Percentiles rank a stretch among this genome's conserved stretches.
These are phyloP conservation scores for Lecanosticta acicola DNA, from an alignment of 2,329 filamentous ascomycete species.

Conservation along the genomic window DNA sequence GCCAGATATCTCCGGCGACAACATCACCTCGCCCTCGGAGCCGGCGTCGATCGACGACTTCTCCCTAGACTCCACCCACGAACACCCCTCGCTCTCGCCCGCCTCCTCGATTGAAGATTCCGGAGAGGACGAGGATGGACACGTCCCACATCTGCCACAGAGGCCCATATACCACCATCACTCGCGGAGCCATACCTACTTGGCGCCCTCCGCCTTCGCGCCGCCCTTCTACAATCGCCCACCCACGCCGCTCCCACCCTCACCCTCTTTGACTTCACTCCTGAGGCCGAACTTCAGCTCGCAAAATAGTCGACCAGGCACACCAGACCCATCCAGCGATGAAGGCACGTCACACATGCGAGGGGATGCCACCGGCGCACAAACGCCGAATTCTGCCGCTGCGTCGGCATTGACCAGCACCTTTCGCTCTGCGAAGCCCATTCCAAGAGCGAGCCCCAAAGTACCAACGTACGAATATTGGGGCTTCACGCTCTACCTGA, in stretches of 20 bases:
- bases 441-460: slow-evolving; percentile 81
- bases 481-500: slow-evolving; percentile 92
- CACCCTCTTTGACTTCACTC: slow-evolving; percentile 85
- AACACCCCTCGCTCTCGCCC: slow-evolving; percentile 24
- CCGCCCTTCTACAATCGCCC: slow-evolving; percentile 96
- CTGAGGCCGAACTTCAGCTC: slow-evolving; percentile 64
- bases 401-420: slow-evolving; percentile 50
- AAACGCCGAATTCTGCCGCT: slow-evolving; percentile 51
- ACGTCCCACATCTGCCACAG: slow-evolving; percentile 25
- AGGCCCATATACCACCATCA: slow-evolving; percentile 39
- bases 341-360: slow-evolving; percentile 45
- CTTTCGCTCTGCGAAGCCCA: slow-evolving; percentile 54
- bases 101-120: slow-evolving; percentile 30
- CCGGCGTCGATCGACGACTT: slow-evolving; percentile 37
- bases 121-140: slow-evolving; percentile 28
- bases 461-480: slow-evolving; percentile 99
- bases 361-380: slow-evolving; percentile 32
- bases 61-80: slow-evolving; percentile 26
- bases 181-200: slow-evolving; percentile 43
- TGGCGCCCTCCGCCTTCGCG: slow-evolving; percentile 47
- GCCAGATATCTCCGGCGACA: slow-evolving; percentile 20
- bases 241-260: slow-evolving; percentile 89
- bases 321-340: slow-evolving; percentile 84
- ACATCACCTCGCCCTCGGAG: slow-evolving; percentile 35
- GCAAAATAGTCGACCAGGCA: slow-evolving; percentile 78